These are phyloP conservation scores for Diaporthe citri DNA, from an alignment of 2,329 filamentous ascomycete genomes.

Conservation along the genomic window DNA sequence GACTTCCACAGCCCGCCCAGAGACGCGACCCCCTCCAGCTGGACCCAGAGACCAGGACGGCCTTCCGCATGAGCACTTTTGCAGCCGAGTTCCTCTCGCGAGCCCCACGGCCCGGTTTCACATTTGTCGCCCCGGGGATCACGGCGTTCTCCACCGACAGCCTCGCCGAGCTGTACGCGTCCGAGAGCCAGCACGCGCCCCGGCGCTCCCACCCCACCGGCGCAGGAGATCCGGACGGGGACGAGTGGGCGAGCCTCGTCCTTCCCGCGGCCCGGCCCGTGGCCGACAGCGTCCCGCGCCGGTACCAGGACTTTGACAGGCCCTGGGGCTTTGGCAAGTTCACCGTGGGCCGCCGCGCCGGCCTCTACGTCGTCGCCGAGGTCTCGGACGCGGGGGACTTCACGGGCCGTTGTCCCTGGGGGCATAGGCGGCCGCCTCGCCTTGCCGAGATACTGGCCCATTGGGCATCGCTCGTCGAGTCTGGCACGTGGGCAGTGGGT, in stretches of 20 bases:
- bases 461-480: slow-evolving; percentile 4
- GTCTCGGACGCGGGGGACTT: background rate
- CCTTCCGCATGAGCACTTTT: background rate
- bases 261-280: background rate
- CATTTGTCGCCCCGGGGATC: background rate
- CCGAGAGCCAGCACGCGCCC: background rate
- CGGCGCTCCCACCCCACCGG: background rate
- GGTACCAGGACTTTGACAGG: background rate
- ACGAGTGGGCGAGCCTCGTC: background rate
- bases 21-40: background rate
- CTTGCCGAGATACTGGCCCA: background rate
- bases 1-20: background rate
- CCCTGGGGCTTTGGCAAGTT: background rate
- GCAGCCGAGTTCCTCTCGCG: background rate
- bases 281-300: background rate
- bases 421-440: background rate
- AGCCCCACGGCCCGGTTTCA: background rate
- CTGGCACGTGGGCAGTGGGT: background rate
- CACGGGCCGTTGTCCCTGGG: background rate
- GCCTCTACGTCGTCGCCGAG: background rate
- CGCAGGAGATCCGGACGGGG: background rate
- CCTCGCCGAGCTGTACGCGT: background rate
- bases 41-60: background rate
- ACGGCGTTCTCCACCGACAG: background rate
- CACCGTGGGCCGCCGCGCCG: background rate